Conservation (phyloP, 2,329 filamentous ascomycete genomes). For the Xylaria polymorpha region DNA sequence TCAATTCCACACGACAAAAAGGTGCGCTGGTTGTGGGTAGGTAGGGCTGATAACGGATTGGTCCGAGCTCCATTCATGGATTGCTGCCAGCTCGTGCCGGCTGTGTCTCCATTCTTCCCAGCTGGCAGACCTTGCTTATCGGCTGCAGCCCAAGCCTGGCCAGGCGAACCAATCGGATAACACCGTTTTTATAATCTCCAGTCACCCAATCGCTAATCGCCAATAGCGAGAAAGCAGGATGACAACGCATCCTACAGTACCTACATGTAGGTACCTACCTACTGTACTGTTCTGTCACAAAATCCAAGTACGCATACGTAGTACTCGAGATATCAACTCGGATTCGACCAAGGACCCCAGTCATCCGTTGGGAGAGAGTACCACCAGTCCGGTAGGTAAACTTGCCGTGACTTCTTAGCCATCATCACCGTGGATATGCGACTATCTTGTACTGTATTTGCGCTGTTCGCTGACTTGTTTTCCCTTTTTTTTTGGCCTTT, state of each 20-base stretch:
- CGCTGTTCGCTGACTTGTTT: conserved; percentile 27
- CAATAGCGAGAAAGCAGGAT: too few species aligned
- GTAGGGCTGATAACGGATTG: conserved; percentile 38
- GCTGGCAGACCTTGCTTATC: background rate
- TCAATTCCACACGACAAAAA: conserved; percentile 38
- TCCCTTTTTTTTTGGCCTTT: conserved; percentile 26
- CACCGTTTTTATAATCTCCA: background rate
- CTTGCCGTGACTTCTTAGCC: background rate
- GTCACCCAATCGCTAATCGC: too few species aligned
- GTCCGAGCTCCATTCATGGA: conserved; percentile 16
- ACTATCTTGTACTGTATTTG: conserved; percentile 6
- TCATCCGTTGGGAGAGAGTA: background rate
- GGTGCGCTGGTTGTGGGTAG: conserved; percentile 38
- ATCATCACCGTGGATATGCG: background rate
- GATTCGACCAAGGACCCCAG: background rate
- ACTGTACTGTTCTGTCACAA: too few species aligned
- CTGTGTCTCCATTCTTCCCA: background rate
- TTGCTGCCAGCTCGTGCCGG: background rate
- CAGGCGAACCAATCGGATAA: conserved; percentile 29
- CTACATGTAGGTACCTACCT: too few species aligned
- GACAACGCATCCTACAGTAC: too few species aligned
- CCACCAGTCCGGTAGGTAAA: background rate
- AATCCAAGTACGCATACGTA: background rate
- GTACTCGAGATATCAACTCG: background rate
- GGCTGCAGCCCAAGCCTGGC: background rate